phyloP scores from a whole-genome alignment of 441 rosid species.

The Isatis lusitanica region DNA sequence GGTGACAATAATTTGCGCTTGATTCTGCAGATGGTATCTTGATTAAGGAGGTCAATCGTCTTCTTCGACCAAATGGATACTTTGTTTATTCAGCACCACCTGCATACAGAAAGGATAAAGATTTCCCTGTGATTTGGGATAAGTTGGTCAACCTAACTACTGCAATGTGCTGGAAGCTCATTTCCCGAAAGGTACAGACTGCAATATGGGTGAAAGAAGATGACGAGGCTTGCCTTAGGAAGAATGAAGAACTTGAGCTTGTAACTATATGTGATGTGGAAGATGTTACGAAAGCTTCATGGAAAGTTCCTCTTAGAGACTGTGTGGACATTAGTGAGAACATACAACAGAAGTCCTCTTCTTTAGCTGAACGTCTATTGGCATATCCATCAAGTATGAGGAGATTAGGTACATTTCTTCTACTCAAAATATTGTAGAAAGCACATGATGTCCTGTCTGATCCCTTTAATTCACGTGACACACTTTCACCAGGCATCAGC shows the following conservation, averaged over 20 bases:
- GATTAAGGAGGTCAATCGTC: slow-evolving; percentile 83
- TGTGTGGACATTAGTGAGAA: slow-evolving; percentile 49
- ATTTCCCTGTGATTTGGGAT: slow-evolving; percentile 83
- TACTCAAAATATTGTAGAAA: neutral
- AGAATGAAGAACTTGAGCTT: slow-evolving; percentile 61
- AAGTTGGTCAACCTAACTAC: slow-evolving; percentile 80
- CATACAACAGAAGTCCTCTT: slow-evolving; percentile 48
- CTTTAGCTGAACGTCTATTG: slow-evolving; percentile 62
- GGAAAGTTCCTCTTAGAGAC: slow-evolving; percentile 75
- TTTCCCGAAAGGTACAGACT: slow-evolving; percentile 80
- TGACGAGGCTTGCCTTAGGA: slow-evolving; percentile 63
- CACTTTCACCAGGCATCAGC: slow-evolving; percentile 53
- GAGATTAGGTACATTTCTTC: slow-evolving; percentile 52
- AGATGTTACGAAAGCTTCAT: slow-evolving; percentile 61
- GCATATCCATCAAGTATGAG: slow-evolving; percentile 62
- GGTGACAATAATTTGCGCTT: neutral
- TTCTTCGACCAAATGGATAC: slow-evolving; percentile 78
- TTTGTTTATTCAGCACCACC: slow-evolving; percentile 97
- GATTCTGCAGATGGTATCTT: slow-evolving; percentile 75
- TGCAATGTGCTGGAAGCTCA: slow-evolving; percentile 96
- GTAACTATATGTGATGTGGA: slow-evolving; percentile 55
- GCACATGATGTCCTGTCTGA: neutral
- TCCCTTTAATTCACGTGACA: neutral
- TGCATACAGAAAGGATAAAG: slow-evolving; percentile 79
- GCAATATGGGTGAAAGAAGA: slow-evolving; percentile 88